Base-by-base conservation (phyloP, 108 stramenopile genomes). In the Nitzschia sp. region DNA sequence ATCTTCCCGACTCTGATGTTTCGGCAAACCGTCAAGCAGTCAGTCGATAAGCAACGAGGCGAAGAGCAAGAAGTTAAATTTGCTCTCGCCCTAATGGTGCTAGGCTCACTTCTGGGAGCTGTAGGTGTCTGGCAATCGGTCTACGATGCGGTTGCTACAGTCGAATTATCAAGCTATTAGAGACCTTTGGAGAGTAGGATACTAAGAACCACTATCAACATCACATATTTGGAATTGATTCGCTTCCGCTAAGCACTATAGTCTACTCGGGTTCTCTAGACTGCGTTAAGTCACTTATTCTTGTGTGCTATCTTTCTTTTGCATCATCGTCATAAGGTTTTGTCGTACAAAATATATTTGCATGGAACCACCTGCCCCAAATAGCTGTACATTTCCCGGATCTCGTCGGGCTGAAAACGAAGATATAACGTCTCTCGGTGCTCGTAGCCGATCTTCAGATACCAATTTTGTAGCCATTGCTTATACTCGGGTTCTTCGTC, bases 1-100 rank as follows among this genome's bases (percentile, higher is more conserved):
- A 48, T 94, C 13, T 89, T 96, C 76, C 95, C 95, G 0, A 71
- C 92, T 13, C 61, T 93, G 16, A 94, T 96, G 90, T 85, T 71
- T 62, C 57, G 66, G 16, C 48, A 50, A 41, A 13, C 38, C 9
- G 38, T 41, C 9, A 41, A 41, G 19, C 48, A 50, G 21, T 8
- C 48, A 50, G 16, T 4, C 48, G 48, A 19, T 8, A 50, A 50
- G 48, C 13, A 16, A 21, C 19, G 16, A n/a, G 48, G 21, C 48
- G 48, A 50, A n/a, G 48, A 50, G 19, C 13, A 22, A 22, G 48
- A 50, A 22, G 48, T 50, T 11, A 50, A 8, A 4, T 50, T 63
- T 30, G 63, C 63, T 23, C 22, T 63, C 27, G 25, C 27, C 23
- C 46, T 63, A 27, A 63, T 63, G 63, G 45, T 63, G 8, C 29